Percentiles rank a stretch among this genome's conserved stretches.
These are phyloP conservation scores for Arachnopeziza araneosa DNA, from an alignment of 2,329 filamentous ascomycete species.

Conservation along the genomic window DNA sequence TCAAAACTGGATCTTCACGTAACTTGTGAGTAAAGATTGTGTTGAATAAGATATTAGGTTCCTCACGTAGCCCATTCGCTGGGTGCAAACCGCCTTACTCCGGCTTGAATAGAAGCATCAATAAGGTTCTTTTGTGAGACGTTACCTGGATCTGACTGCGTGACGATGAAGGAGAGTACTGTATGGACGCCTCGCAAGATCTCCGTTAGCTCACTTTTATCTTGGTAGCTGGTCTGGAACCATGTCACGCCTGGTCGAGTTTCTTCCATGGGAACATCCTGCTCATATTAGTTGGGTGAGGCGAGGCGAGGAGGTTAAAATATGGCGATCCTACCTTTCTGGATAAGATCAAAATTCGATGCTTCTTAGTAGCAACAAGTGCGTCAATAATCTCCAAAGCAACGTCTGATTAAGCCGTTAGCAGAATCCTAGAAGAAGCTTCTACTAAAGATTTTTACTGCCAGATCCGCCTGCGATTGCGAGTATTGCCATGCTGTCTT, in stretches of 20 bases:
- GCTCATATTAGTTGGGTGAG: slow-evolving; percentile 17
- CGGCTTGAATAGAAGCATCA: slow-evolving; percentile 34
- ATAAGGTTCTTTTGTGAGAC: slow-evolving; percentile 37
- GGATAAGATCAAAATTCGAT: slow-evolving; percentile 47
- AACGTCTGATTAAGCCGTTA: slow-evolving; percentile 38
- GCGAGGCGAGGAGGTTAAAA: background rate
- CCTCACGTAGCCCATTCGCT: slow-evolving; percentile 32
- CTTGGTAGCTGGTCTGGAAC: slow-evolving; percentile 35
- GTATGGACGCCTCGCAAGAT: slow-evolving; percentile 44
- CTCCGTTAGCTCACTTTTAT: slow-evolving; percentile 33
- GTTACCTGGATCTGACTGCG: slow-evolving; percentile 16
- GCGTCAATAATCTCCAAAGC: slow-evolving; percentile 47
- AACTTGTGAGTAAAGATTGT: background rate
- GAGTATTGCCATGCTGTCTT: slow-evolving; percentile 37
- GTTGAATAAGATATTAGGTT: background rate
- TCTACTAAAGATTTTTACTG: slow-evolving; percentile 27
- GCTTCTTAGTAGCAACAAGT: slow-evolving; percentile 42
- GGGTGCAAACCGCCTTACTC: slow-evolving; percentile 38
- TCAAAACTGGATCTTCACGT: too few relatives aligned
- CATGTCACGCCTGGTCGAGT: slow-evolving; percentile 34
- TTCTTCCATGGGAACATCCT: slow-evolving; percentile 12
- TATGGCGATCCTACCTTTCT: slow-evolving; percentile 34
- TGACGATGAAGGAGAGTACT: slow-evolving; percentile 43
- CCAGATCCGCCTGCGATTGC: slow-evolving; percentile 41
- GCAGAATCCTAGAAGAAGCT: background rate